Conservation (phyloP, 768 basidiomycete species). For the Auricularia cornea region DNA sequence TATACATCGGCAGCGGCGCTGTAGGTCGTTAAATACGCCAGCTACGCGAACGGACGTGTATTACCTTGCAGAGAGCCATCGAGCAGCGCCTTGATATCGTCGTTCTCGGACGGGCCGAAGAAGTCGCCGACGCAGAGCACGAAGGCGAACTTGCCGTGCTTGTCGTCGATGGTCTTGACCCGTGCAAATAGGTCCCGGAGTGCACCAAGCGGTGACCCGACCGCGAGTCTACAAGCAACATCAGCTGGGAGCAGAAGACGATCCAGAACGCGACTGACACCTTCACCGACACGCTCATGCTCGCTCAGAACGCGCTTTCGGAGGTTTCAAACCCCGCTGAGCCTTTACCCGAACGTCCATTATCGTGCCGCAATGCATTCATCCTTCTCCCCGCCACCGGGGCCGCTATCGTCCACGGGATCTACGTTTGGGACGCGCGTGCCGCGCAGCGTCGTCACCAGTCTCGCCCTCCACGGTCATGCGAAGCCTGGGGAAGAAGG, state of each 20-base stretch:
- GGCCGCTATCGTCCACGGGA: not conserved
- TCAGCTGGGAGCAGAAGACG: too few relatives aligned
- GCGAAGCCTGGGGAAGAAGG: not conserved
- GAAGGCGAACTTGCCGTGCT: conserved; percentile 89
- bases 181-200: conserved; percentile 71
- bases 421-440: not conserved
- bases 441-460: not conserved
- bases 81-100: conserved; percentile 36
- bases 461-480: not conserved
- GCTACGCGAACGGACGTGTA: not conserved
- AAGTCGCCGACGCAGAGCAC: conserved; percentile 80
- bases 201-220: conserved; percentile 72
- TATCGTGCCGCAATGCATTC: not conserved
- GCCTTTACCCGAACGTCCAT: too few relatives aligned
- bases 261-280: too few relatives aligned
- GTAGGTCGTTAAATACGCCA: conserved; percentile 7
- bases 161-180: conserved; percentile 75
- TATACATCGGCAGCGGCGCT: conserved; percentile 88
- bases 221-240: conserved; percentile 44
- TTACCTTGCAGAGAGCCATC: conserved; percentile 60
- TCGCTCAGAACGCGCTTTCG: too few relatives aligned
- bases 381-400: not conserved
- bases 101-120: conserved; percentile 50
- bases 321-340: too few relatives aligned
- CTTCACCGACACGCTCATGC: too few relatives aligned